These are phyloP conservation scores for Venturia pyrina DNA, from an alignment of 2,329 filamentous ascomycete species.

Conservation along the genomic window DNA sequence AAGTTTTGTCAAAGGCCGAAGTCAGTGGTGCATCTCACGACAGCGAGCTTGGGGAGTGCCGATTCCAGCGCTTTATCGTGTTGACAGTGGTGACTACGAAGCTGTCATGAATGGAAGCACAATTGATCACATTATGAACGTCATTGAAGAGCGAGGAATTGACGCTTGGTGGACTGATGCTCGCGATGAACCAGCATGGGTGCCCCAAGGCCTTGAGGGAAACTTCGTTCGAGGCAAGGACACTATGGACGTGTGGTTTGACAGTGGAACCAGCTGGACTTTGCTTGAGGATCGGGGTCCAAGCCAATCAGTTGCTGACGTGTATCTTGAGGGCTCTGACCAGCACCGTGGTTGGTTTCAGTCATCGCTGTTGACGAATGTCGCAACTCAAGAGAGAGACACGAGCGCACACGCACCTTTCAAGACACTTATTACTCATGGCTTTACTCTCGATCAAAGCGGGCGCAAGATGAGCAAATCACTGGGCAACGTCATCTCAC, in stretches of 20 bases:
- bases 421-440: constrained; percentile 84
- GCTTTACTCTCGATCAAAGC: constrained; percentile 79
- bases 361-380: constrained; percentile 80
- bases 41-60: constrained; percentile 95
- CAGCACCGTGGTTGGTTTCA: constrained; percentile 99
- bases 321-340: constrained; percentile 90
- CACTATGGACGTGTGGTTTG: constrained; percentile 99
- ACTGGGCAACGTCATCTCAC: constrained; percentile 76
- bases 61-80: constrained; percentile 79
- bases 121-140: constrained; percentile 72
- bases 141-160: constrained; percentile 68
- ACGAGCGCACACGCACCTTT: constrained; percentile 53
- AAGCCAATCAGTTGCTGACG: constrained; percentile 52
- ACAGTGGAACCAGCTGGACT: constrained; percentile 92
- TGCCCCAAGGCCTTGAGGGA: constrained; percentile 51
- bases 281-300: constrained; percentile 21
- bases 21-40: constrained; percentile 95
- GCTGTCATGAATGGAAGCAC: constrained; percentile 71
- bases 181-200: constrained; percentile 66
- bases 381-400: constrained; percentile 47
- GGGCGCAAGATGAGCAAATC: constrained; percentile 99
- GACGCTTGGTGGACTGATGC: constrained; percentile 91
- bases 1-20: constrained; percentile 78
- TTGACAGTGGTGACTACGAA: constrained; percentile 47
- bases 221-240: constrained; percentile 69